Conservation (phyloP, 1,139 yeast genomes). For the Nematodospora anomalae region DNA sequence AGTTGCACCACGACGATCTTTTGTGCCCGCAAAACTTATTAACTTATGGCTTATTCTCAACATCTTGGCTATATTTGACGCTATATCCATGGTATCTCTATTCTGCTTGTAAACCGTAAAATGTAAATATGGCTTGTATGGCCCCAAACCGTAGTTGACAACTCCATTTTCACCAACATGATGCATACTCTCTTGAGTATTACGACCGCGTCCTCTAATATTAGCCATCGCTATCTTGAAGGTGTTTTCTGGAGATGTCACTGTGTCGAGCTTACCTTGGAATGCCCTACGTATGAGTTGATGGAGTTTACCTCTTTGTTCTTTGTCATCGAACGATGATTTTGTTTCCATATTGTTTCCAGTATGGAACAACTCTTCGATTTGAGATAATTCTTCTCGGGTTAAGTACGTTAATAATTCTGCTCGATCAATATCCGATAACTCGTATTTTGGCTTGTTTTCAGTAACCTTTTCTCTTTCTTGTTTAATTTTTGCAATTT, state of each 20-base stretch:
- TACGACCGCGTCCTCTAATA: constrained; percentile 16
- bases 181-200: constrained; percentile 44
- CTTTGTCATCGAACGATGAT: constrained; percentile 63
- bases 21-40: constrained; percentile 89
- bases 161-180: constrained; percentile 52
- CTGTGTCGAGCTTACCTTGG: constrained; percentile 72
- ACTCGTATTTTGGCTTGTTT: constrained; percentile 34
- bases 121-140: constrained; percentile 65
- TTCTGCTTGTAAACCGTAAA: constrained; percentile 89
- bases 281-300: constrained; percentile 74
- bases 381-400: constrained; percentile 53
- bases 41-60: constrained; percentile 69
- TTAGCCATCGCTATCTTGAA: constrained; percentile 57
- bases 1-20: constrained; percentile 94
- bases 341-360: constrained; percentile 63
- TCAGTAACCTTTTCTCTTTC: constrained; percentile 23
- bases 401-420: constrained; percentile 58
- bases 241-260: constrained; percentile 68
- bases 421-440: constrained; percentile 45
- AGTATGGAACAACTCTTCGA: constrained; percentile 54
- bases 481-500: constrained; percentile 32
- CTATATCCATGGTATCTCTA: constrained; percentile 96
- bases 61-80: constrained; percentile 68
- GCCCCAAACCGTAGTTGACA: constrained; percentile 63
- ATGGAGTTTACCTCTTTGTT: constrained; percentile 73